Conservation (phyloP, 2,329 filamentous ascomycete species). For the Colletotrichum plurivorum region DNA sequence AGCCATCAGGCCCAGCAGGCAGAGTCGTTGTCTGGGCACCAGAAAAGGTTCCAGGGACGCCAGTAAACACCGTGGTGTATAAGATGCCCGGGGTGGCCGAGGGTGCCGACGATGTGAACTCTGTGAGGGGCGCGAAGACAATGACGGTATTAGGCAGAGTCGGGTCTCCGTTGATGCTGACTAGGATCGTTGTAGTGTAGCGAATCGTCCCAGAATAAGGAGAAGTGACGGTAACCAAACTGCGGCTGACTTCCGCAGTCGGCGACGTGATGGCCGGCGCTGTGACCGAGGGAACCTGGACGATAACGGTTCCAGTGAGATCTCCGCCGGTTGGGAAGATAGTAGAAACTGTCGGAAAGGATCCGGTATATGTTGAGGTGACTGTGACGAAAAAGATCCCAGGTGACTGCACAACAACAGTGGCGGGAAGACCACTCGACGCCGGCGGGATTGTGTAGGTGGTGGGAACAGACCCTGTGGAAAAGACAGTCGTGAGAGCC, state of each 20-base stretch:
- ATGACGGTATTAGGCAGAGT: neutral
- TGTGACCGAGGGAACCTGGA: slow-evolving; percentile 8
- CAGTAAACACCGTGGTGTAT: slow-evolving; percentile 20
- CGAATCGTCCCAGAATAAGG: slow-evolving; percentile 18
- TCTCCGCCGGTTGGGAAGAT: slow-evolving; percentile 10
- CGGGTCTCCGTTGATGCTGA: slow-evolving; percentile 11
- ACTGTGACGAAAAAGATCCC: slow-evolving; percentile 14
- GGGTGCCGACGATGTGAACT: neutral
- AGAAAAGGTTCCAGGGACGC: slow-evolving; percentile 4
- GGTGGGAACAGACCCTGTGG: slow-evolving; percentile 1
- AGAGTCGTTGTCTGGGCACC: slow-evolving; percentile 12
- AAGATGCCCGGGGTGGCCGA: neutral
- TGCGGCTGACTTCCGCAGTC: slow-evolving; percentile 1
- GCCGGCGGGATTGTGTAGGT: slow-evolving; percentile 5
- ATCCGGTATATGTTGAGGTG: slow-evolving; percentile 9
- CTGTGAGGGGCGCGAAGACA: slow-evolving; percentile 4
- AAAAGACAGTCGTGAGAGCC: slow-evolving; percentile 12
- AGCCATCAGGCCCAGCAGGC: slow-evolving; percentile 3
- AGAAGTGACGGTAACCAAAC: slow-evolving; percentile 9
- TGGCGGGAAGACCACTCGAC: slow-evolving; percentile 17
- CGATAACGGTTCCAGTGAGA: slow-evolving; percentile 18
- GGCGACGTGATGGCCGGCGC: neutral
- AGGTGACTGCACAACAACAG: slow-evolving; percentile 16
- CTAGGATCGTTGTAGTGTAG: slow-evolving; percentile 1
- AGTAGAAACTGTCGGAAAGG: slow-evolving; percentile 3